Evolutionary conservation across 2,329 filamentous ascomycete genomes (phyloP).

Genomic region (Remersonia thermophila): DNA sequence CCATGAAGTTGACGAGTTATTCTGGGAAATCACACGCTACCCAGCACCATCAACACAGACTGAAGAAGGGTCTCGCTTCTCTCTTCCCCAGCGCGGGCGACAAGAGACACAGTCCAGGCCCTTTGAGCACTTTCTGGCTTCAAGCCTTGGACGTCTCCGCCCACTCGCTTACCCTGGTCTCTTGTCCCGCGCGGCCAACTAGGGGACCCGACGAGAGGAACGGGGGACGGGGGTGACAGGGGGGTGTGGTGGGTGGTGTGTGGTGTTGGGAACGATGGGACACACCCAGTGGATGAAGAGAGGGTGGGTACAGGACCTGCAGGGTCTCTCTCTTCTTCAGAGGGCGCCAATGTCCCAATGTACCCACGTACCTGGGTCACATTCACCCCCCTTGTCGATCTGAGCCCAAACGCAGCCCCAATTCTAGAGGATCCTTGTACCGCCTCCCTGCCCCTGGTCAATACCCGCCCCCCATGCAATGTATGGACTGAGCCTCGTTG

Average conservation of each 20-base stretch:
- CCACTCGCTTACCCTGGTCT: slow-evolving; percentile 15
- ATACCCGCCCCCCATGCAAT: slow-evolving; percentile 14
- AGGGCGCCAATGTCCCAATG: slow-evolving; percentile 11
- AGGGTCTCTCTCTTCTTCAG: slow-evolving; percentile 9
- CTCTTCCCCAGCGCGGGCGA: background rate
- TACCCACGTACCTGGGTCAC: slow-evolving; percentile 7
- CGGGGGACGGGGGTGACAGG: slow-evolving; percentile 3
- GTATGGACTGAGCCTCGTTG: slow-evolving; percentile 17
- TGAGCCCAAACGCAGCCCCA: slow-evolving; percentile 13
- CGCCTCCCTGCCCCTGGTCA: slow-evolving; percentile 8
- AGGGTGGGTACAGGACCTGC: slow-evolving; percentile 9
- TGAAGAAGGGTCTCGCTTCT: too few relatives aligned
- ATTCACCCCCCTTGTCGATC: slow-evolving; percentile 8
- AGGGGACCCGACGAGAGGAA: slow-evolving; percentile 3
- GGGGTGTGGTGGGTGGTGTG: too few relatives aligned
- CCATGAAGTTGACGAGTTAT: background rate
- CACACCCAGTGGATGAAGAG: slow-evolving; percentile 1
- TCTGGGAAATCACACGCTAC: background rate
- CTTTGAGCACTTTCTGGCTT: slow-evolving; percentile 4
- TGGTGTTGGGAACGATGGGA: too few relatives aligned
- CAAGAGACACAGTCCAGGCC: slow-evolving; percentile 5
- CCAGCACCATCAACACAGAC: too few relatives aligned
- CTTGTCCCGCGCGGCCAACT: slow-evolving; percentile 8
- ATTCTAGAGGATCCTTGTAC: too few relatives aligned
- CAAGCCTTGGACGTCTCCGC: slow-evolving; percentile 14